Conservation (phyloP, 1,284 basidiomycete genomes). For the Boletus sp. region DNA sequence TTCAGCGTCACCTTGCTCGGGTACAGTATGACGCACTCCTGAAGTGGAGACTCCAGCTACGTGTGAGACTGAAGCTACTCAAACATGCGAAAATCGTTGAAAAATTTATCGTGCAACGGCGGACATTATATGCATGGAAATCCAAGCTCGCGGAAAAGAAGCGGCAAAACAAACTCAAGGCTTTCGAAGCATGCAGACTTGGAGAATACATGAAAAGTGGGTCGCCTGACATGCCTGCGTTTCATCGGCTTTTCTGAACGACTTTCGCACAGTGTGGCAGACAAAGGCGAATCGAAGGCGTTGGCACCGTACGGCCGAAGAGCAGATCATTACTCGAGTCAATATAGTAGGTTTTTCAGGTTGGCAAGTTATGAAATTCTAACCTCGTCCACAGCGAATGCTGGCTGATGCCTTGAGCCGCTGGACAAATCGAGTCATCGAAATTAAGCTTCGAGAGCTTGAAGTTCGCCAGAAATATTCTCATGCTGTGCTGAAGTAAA, state of each 20-base stretch:
- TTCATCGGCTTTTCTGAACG: slow-evolving; percentile 14
- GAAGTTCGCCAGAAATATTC: slow-evolving; percentile 53
- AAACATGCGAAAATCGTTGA: slow-evolving; percentile 59
- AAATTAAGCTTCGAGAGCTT: slow-evolving; percentile 66
- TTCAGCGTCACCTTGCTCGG: slow-evolving; percentile 45
- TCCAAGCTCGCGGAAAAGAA: slow-evolving; percentile 46
- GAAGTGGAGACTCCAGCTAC: slow-evolving; percentile 56
- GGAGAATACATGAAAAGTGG: slow-evolving; percentile 47
- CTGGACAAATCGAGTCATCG: slow-evolving; percentile 73
- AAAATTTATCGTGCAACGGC: slow-evolving; percentile 50
- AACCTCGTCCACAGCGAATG: slow-evolving; percentile 44
- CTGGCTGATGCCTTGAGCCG: slow-evolving; percentile 42
- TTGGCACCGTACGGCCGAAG: slow-evolving; percentile 29
- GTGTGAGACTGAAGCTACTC: slow-evolving; percentile 45
- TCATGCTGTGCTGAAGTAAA: slow-evolving; percentile 46
- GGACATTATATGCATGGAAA: slow-evolving; percentile 52
- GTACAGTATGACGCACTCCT: slow-evolving; percentile 47
- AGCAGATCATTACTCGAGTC: slow-evolving; percentile 21
- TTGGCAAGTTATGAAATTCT: slow-evolving; percentile 3
- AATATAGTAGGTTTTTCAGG: slow-evolving; percentile 17
- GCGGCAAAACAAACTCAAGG: slow-evolving; percentile 45
- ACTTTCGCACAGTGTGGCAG: slow-evolving; percentile 44
- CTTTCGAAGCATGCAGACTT: slow-evolving; percentile 40
- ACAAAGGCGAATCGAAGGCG: slow-evolving; percentile 30
- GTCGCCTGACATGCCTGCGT: slow-evolving; percentile 13